Evolutionary conservation across 208 protist species (phyloP), one percentile per base, ranked within the genome.

Genomic region (Trypanosomatidae sp.): DNA sequence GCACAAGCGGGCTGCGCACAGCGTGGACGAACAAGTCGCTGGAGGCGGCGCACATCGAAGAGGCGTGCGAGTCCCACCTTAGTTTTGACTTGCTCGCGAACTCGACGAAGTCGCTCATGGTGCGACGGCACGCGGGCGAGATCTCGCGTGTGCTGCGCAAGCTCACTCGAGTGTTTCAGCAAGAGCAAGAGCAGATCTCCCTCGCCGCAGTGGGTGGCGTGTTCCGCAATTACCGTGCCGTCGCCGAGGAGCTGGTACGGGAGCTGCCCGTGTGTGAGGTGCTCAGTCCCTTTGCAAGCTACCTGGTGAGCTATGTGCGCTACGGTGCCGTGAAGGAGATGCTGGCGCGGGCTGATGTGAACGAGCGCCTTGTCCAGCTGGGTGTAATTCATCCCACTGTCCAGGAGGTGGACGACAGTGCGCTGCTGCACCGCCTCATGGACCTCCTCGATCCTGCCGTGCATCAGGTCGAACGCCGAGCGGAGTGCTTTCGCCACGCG

Each of bases 21-120:
- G 83, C 85, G 62, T 97, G 93, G 91, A 95, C 91, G 41, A 95
- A 95, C 73, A 90, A 93, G 77, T 87, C 89, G 25, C 83, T 97
- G 19, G 90, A 97, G 78, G 93, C 93, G 12, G 95, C 93, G 33
- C 90, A 95, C 73, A 87, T 97, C 50, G 93, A 97, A 71, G 87
- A 88, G 74, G 93, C 93, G 46, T 92, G 85, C 64, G 86, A 91
- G 43, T 64, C 83, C n/a, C 87, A 95, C 73, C 62, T 95, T 3
- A 46, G 76, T 15, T 94, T 95, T 77, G 84, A 93, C 73, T 43
- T 85, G 47, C 92, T 97, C 84, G 86, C 84, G 50, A 94, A 94
- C 80, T 82, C 85, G 33, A 79, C 80, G 19, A 95, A 95, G 75
- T 86, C 83, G 69, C 62, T 95, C 28, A 94, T 94, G 85, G 88